Percentiles rank a stretch among this genome's conserved stretches.
Evolutionary conservation across 78 protist species (phyloP).

Genomic region (Dictyostelium intermedium): DNA sequence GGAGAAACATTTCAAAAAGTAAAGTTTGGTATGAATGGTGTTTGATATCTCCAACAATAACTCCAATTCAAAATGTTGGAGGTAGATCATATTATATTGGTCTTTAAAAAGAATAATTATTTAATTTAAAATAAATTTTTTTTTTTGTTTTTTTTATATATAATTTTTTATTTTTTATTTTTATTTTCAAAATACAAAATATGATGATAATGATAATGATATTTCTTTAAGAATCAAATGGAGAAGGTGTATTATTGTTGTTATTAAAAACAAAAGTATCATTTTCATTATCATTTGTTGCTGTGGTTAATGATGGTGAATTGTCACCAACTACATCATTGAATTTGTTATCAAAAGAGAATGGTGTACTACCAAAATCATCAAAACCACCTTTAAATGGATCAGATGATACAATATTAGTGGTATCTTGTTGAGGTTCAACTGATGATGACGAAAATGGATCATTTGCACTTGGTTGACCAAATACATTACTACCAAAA

Average conservation of each 20-base stretch:
- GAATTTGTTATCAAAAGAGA: conserved; percentile 14
- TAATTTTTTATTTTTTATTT: no score
- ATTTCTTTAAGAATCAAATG: background rate
- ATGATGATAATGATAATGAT: no score
- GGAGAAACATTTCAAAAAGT: conserved; percentile 50
- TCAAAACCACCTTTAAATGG: conserved; percentile 10
- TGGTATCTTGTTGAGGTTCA: background rate
- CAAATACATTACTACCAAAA: background rate
- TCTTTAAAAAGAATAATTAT: conserved; percentile 32
- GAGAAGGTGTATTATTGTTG: background rate
- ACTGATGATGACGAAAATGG: background rate
- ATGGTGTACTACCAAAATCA: conserved; percentile 9
- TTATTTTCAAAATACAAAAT: background rate
- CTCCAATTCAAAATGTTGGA: conserved; percentile 91
- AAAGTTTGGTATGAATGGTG: conserved; percentile 98
- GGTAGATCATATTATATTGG: conserved; percentile 93
- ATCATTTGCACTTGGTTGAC: background rate
- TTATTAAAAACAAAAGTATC: background rate
- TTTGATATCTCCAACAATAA: conserved; percentile 55
- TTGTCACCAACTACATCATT: conserved; percentile 2
- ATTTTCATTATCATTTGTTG: background rate
- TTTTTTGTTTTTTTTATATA: background rate
- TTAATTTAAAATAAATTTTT: background rate
- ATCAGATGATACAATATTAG: background rate
- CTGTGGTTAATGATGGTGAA: background rate